A percentile compares a stretch with the other conserved stretches of the same genome.
Evolutionary conservation across 441 rosid genomes (phyloP).

Genomic region (Pelargonium cotyledonis): DNA sequence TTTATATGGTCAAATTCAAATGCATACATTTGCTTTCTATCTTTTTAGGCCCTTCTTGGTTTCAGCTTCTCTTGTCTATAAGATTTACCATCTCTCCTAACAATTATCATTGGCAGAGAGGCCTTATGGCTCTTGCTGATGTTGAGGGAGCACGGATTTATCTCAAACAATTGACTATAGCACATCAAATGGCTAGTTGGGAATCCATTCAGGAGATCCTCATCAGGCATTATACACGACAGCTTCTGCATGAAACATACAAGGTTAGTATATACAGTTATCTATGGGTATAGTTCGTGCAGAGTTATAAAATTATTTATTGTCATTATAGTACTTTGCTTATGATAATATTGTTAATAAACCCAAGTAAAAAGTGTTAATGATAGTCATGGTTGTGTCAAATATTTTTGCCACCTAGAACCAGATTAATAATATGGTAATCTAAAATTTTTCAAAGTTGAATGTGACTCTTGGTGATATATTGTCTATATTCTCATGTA

Average conservation of each 20-base stretch:
- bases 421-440: no score
- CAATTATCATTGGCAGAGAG: slow-evolving; percentile 49
- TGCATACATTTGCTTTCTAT: neutral
- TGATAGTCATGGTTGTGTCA: neutral
- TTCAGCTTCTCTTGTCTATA: neutral
- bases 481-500: no score
- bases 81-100: slow-evolving; percentile 3
- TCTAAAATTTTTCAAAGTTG: no score
- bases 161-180: slow-evolving; percentile 72
- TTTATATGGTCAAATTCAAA: neutral
- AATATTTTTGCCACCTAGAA: no score
- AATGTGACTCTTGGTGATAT: no score
- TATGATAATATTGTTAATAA: neutral
- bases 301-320: neutral
- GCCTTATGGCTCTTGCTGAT: slow-evolving; percentile 96
- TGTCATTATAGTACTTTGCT: neutral
- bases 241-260: slow-evolving; percentile 92
- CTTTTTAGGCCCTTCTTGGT: neutral
- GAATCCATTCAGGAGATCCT: slow-evolving; percentile 90
- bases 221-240: slow-evolving; percentile 74
- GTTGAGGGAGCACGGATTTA: slow-evolving; percentile 91
- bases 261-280: slow-evolving; percentile 46
- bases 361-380: neutral
- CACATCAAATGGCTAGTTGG: slow-evolving; percentile 93
- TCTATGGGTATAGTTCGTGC: neutral